Percentiles rank a stretch among this genome's conserved stretches.
These are phyloP conservation scores for Diaporthe sp. DNA, from an alignment of 2,329 filamentous ascomycete genomes.

Conservation along the genomic window DNA sequence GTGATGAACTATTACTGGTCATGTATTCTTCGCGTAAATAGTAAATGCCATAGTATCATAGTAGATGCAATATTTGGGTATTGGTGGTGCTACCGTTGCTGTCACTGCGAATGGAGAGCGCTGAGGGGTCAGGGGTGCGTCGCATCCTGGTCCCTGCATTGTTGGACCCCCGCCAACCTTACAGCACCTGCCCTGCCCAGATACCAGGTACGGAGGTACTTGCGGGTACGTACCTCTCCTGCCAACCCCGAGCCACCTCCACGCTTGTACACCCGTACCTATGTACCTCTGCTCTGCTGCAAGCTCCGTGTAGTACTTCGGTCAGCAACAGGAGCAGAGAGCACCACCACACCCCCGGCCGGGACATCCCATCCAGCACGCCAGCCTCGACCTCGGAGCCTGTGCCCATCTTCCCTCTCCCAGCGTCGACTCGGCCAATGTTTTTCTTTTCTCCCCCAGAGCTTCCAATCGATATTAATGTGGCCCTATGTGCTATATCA, in stretches of 20 bases:
- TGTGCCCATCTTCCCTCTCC: constrained; percentile 27
- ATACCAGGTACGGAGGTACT: constrained; percentile 21
- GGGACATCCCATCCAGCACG: constrained; percentile 27
- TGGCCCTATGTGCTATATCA: constrained; percentile 26
- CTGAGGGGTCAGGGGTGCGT: background rate
- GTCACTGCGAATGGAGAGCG: background rate
- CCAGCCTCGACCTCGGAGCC: constrained; percentile 32
- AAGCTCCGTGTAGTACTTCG: constrained; percentile 21
- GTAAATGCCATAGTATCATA: background rate
- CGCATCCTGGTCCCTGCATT: background rate
- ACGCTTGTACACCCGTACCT: background rate
- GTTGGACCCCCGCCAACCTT: constrained; percentile 22
- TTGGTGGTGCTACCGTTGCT: constrained; percentile 7
- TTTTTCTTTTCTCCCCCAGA: constrained; percentile 28
- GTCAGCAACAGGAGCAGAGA: constrained; percentile 11
- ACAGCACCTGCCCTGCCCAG: constrained; percentile 24
- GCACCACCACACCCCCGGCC: constrained; percentile 10
- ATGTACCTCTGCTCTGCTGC: constrained; percentile 4
- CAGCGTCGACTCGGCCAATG: constrained; percentile 29
- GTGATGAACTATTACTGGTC: background rate
- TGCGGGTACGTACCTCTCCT: background rate
- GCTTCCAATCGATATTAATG: constrained; percentile 21
- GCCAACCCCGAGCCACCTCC: constrained; percentile 1
- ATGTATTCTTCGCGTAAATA: background rate
- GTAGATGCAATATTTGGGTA: constrained; percentile 6